These are phyloP conservation scores for Fomitiporia mediterranea DNA, from an alignment of 1,284 basidiomycete genomes.

Conservation along the genomic window DNA sequence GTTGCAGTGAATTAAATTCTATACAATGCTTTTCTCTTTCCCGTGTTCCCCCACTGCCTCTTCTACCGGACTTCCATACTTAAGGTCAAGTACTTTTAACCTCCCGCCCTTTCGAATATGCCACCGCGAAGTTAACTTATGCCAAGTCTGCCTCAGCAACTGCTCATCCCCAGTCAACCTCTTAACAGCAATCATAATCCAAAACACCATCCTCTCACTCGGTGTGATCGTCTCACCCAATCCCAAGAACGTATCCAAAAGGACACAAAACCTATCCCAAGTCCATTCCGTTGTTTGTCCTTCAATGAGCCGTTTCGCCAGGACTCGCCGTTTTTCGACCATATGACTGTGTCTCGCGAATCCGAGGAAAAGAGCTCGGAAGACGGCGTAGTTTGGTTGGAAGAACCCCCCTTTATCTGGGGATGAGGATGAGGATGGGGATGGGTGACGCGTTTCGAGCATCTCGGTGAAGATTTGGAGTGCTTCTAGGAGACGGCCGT, in stretches of 20 bases:
- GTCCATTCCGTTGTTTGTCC: conserved; percentile 40
- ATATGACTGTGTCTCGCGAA: conserved; percentile 56
- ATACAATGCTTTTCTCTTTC: not conserved
- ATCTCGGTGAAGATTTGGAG: conserved; percentile 68
- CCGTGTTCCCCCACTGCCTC: not conserved
- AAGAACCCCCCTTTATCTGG: conserved; percentile 25
- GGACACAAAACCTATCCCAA: conserved; percentile 44
- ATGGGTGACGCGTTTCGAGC: conserved; percentile 44
- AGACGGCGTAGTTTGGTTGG: conserved; percentile 48
- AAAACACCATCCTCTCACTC: conserved; percentile 48
- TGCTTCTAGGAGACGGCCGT: conserved; percentile 58
- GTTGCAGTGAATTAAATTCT: not conserved
- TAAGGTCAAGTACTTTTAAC: conserved; percentile 36
- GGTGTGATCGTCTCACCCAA: conserved; percentile 36
- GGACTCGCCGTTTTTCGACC: not conserved
- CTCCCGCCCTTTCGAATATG: conserved; percentile 45
- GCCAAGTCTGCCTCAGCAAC: conserved; percentile 50
- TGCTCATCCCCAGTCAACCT: conserved; percentile 50
- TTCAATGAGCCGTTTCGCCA: conserved; percentile 10
- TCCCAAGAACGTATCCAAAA: conserved; percentile 57
- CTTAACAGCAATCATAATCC: conserved; percentile 59
- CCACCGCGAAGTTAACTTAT: conserved; percentile 48
- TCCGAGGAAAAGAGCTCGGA: conserved; percentile 71
- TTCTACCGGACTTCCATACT: conserved; percentile 27
- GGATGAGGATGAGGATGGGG: conserved; percentile 12